These are phyloP conservation scores for Helenozyma baotianmanensis DNA, from an alignment of 805 yeast genomes.

Conservation along the genomic window DNA sequence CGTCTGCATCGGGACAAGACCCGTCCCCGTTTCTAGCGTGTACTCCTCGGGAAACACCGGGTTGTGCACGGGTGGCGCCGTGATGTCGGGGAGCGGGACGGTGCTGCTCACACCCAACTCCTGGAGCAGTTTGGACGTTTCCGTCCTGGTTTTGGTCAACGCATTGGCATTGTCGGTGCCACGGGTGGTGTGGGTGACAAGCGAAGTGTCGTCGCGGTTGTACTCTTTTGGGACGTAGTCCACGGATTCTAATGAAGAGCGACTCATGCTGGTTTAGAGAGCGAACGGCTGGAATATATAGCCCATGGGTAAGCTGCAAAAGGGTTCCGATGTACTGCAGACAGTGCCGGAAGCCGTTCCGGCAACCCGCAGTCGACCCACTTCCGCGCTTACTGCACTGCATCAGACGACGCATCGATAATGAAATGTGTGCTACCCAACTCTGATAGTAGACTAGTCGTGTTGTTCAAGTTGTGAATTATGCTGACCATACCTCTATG, in stretches of 20 bases:
- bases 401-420: no score
- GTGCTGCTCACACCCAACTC: conserved; percentile 57
- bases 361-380: no score
- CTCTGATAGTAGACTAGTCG: no score
- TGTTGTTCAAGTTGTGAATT: no score
- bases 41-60: conserved; percentile 93
- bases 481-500: no score
- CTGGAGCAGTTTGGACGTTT: conserved; percentile 66
- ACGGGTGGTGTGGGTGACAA: not conserved
- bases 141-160: conserved; percentile 45
- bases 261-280: no score
- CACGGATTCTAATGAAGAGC: conserved; percentile 3
- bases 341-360: conserved; percentile 2
- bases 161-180: conserved; percentile 1
- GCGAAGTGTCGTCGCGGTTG: not conserved
- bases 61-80: conserved; percentile 42
- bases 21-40: conserved; percentile 82
- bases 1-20: conserved; percentile 77
- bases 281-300: no score
- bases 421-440: no score
- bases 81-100: conserved; percentile 50
- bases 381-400: no score
- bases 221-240: conserved; percentile 10
- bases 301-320: conserved; percentile 2
- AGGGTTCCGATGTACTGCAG: not conserved